phyloP scores from a whole-genome alignment of 179 eudicot species.

The Sideroxylon spinosum region DNA sequence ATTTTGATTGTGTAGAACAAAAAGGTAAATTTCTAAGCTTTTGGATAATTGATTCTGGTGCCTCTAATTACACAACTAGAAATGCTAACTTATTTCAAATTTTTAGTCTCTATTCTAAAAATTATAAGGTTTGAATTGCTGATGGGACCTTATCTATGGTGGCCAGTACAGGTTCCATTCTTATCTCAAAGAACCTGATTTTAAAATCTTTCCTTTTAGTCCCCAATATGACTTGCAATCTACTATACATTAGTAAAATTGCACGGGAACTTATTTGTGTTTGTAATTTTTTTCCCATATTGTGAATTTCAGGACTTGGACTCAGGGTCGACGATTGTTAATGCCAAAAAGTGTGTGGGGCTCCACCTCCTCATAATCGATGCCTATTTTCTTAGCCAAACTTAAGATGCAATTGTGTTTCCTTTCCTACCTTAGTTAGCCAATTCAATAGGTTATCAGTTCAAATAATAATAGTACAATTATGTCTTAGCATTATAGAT shows the following conservation, averaged over 20 bases:
- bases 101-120: background rate
- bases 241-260: background rate
- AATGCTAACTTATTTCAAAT: background rate
- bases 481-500: background rate
- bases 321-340: constrained; percentile 10
- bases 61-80: background rate
- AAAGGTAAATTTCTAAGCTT: background rate
- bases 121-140: background rate
- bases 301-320: constrained; percentile 16
- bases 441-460: too few species aligned
- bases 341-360: constrained; percentile 1
- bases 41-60: background rate
- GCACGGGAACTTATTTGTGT: background rate
- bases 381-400: background rate
- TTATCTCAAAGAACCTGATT: background rate
- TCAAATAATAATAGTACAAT: background rate
- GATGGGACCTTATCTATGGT: background rate
- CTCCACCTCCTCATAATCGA: background rate
- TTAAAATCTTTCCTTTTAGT: background rate
- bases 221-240: background rate
- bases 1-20: background rate
- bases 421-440: background rate
- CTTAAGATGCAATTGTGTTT: background rate
- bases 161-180: background rate
- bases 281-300: background rate